These are phyloP conservation scores for Pugionium dolabratum DNA, from an alignment of 345 rosid species.

Conservation along the genomic window DNA sequence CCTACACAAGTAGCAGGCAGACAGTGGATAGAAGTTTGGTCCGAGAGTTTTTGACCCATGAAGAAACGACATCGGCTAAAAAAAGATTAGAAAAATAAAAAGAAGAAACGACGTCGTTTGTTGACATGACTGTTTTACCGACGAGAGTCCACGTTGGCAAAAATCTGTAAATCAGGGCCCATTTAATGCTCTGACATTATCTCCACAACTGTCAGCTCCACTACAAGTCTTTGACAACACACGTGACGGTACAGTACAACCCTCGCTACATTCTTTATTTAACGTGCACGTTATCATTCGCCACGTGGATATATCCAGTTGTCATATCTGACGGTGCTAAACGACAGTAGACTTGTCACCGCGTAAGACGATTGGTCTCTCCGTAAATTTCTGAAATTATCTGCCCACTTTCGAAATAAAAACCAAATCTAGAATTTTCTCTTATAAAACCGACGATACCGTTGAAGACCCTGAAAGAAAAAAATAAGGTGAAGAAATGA, in stretches of 20 bases:
- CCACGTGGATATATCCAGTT: slow-evolving; percentile 26
- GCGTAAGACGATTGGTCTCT: slow-evolving; percentile 19
- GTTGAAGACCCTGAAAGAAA: not conserved
- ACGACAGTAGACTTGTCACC: slow-evolving; percentile 18
- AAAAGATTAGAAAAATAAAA: too few species aligned
- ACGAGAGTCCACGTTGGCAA: slow-evolving; percentile 25
- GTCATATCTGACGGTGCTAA: slow-evolving; percentile 34
- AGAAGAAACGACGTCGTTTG: not conserved
- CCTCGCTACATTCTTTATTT: slow-evolving; percentile 15
- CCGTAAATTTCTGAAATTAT: slow-evolving; percentile 32
- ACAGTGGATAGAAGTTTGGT: too few species aligned
- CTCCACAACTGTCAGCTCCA: slow-evolving; percentile 41
- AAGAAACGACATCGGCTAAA: too few species aligned
- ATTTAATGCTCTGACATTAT: slow-evolving; percentile 15
- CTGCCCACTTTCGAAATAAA: slow-evolving; percentile 25
- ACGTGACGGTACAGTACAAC: slow-evolving; percentile 27
- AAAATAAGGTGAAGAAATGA: not conserved
- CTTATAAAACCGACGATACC: not conserved
- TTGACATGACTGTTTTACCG: not conserved
- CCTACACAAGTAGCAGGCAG: too few species aligned
- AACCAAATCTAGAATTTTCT: not conserved
- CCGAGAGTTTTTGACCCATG: too few species aligned
- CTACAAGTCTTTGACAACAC: slow-evolving; percentile 23
- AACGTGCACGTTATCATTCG: not conserved
- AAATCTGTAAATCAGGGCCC: not conserved